Evolutionary conservation across 345 rosid genomes (phyloP).

Genomic region (Eucalyptus marginata): DNA sequence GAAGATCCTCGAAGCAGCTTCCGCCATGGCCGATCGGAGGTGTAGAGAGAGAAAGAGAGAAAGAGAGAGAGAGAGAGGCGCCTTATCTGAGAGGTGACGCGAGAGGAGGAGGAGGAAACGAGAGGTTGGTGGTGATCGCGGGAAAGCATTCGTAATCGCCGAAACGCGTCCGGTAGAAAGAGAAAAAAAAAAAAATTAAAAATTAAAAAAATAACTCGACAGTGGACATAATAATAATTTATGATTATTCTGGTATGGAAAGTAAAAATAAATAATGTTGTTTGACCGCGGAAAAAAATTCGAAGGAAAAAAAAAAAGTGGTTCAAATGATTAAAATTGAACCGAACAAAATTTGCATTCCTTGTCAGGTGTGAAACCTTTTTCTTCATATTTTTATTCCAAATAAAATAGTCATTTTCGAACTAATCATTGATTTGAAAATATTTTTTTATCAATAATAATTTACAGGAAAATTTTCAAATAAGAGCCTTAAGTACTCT

Average conservation of each 20-base stretch:
- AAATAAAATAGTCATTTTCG: neutral
- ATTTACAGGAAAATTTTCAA: no score
- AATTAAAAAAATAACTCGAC: neutral
- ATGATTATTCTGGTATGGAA: neutral
- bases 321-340: neutral
- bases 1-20: neutral
- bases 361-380: neutral
- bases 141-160: neutral
- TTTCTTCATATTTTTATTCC: neutral
- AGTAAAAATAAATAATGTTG: neutral
- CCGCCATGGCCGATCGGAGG: neutral
- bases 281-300: neutral
- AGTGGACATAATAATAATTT: neutral
- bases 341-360: neutral
- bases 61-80: neutral
- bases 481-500: fast-evolving
- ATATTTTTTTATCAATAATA: neutral
- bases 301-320: neutral
- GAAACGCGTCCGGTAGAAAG: neutral
- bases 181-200: neutral
- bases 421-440: neutral
- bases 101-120: neutral
- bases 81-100: neutral
- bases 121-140: neutral
- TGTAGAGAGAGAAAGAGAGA: neutral